Evolutionary conservation across 2,329 filamentous ascomycete genomes (phyloP).

Genomic region (Helotiales sp.): DNA sequence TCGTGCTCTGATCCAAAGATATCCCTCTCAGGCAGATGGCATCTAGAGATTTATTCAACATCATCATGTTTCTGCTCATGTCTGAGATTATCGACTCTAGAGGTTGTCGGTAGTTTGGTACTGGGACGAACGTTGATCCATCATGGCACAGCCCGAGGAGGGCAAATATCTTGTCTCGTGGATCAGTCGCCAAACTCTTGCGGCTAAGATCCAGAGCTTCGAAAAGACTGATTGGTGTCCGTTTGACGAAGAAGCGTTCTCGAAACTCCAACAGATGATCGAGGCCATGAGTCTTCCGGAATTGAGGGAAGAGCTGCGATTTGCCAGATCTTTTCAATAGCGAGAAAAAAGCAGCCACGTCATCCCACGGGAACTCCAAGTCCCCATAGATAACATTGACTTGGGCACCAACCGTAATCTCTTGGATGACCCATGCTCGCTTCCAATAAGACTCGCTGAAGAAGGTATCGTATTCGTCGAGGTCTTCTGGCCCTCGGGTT

Average conservation of each 20-base stretch:
- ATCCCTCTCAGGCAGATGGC: conserved; percentile 21
- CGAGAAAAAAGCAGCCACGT: conserved; percentile 35
- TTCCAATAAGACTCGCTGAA: conserved; percentile 22
- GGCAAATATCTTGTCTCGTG: conserved; percentile 27
- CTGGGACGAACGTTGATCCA: conserved; percentile 14
- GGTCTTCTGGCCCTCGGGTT: background rate
- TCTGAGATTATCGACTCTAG: conserved; percentile 22
- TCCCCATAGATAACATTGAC: conserved; percentile 16
- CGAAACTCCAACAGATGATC: conserved; percentile 14
- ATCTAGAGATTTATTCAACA: conserved; percentile 17
- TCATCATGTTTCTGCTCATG: conserved; percentile 22
- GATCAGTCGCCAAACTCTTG: conserved; percentile 19
- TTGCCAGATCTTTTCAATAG: background rate
- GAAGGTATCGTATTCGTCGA: background rate
- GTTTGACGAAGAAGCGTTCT: conserved; percentile 11
- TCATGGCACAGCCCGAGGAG: conserved; percentile 24
- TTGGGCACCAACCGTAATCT: conserved; percentile 22
- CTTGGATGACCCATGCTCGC: conserved; percentile 29
- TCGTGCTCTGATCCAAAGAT: background rate
- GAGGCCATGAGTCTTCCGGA: background rate
- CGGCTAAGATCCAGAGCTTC: conserved; percentile 15
- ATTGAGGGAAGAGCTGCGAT: background rate
- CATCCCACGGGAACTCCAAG: conserved; percentile 17
- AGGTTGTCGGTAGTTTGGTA: conserved; percentile 25
- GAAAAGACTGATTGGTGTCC: conserved; percentile 14